Percentiles rank a stretch among this genome's conserved stretches.
Conservation (phyloP, 2,329 filamentous ascomycete genomes). For the Gyromitra esculenta region DNA sequence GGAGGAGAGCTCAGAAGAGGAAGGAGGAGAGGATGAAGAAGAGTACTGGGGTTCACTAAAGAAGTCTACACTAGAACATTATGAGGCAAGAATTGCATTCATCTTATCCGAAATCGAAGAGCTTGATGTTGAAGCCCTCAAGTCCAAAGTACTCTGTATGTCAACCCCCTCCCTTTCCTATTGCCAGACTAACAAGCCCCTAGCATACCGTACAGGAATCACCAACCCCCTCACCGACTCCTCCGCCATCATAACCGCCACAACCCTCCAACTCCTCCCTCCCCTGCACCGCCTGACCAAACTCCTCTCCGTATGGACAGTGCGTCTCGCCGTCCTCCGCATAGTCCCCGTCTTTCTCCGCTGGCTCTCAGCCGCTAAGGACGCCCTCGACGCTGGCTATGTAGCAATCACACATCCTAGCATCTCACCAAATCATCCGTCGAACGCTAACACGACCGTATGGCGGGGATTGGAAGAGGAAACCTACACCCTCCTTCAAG, state of each 20-base stretch:
- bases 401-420: conserved; percentile 57
- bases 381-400: conserved; percentile 64
- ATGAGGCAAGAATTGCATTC: conserved; percentile 77
- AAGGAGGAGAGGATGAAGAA: conserved; percentile 59
- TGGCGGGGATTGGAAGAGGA: conserved; percentile 62
- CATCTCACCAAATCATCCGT: conserved; percentile 55
- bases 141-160: conserved; percentile 84
- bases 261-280: conserved; percentile 87
- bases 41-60: conserved; percentile 77
- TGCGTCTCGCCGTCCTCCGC: conserved; percentile 77
- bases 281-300: conserved; percentile 77
- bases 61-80: conserved; percentile 70
- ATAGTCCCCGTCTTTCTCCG: conserved; percentile 75
- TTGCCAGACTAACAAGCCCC: conserved; percentile 41
- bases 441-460: conserved; percentile 65
- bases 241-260: conserved; percentile 88
- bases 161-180: conserved; percentile 62
- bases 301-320: conserved; percentile 80
- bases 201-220: conserved; percentile 59
- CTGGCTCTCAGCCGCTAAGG: conserved; percentile 73
- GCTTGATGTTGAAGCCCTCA: conserved; percentile 84
- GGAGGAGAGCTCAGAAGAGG: conserved; percentile 49
- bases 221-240: conserved; percentile 86
- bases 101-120: conserved; percentile 76
- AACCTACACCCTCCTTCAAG: conserved; percentile 50